A percentile compares a stretch with the other conserved stretches of the same genome.
Evolutionary conservation across 2,329 filamentous ascomycete species (phyloP).

Genomic region (Xylariaceae sp.): DNA sequence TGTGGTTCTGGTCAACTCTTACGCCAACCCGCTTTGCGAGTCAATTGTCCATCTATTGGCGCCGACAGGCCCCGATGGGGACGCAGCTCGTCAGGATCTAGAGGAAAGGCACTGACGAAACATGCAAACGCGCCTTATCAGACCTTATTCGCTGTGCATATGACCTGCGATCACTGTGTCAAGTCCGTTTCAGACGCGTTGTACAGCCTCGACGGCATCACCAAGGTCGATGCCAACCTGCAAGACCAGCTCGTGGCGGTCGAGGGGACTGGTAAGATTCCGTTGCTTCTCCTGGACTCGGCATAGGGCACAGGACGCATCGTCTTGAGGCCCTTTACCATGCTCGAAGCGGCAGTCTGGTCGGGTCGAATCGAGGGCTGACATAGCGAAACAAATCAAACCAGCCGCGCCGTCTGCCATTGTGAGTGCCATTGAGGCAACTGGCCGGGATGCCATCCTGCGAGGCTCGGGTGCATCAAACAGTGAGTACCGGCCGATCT

Average conservation of each 20-base stretch:
- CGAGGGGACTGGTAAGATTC: slow-evolving; percentile 71
- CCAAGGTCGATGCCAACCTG: slow-evolving; percentile 74
- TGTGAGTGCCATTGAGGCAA: slow-evolving; percentile 79
- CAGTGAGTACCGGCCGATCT: slow-evolving; percentile 47
- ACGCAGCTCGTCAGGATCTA: too few species aligned
- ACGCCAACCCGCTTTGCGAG: too few species aligned
- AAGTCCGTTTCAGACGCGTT: slow-evolving; percentile 77
- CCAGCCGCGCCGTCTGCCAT: slow-evolving; percentile 79
- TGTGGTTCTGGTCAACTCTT: slow-evolving; percentile 8
- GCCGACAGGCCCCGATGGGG: too few species aligned
- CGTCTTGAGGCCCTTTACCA: too few species aligned
- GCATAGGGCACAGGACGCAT: too few species aligned
- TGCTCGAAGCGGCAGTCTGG: too few species aligned
- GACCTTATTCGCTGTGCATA: slow-evolving; percentile 91
- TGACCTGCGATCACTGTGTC: slow-evolving; percentile 85
- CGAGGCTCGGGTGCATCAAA: slow-evolving; percentile 81
- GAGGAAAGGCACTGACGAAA: slow-evolving; percentile 19
- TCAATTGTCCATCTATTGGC: too few species aligned
- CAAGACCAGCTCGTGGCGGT: slow-evolving; percentile 77
- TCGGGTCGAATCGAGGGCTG: too few species aligned
- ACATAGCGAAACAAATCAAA: too few species aligned
- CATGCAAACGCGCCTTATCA: slow-evolving; percentile 32
- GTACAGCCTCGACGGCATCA: slow-evolving; percentile 69
- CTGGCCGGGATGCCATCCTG: slow-evolving; percentile 88
- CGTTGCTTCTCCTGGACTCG: too few species aligned